These are phyloP conservation scores for Trapa bicornis DNA, from an alignment of 345 rosid genomes.

Conservation along the genomic window DNA sequence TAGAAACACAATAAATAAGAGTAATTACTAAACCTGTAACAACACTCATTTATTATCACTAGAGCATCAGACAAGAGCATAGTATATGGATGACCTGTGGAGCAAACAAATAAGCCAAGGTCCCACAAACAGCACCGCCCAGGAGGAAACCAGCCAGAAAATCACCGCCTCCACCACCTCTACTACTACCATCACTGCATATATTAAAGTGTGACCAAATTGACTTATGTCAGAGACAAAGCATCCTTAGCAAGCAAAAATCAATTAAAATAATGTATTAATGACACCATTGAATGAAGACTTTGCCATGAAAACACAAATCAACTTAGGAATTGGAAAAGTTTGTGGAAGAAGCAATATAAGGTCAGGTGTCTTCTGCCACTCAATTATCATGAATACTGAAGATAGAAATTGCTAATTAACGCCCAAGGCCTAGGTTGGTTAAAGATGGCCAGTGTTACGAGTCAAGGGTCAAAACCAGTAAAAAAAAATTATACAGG, in stretches of 20 bases:
- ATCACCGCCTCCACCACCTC: slow-evolving; percentile 56
- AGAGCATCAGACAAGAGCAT: background rate
- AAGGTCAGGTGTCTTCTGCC: background rate
- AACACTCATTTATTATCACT: background rate
- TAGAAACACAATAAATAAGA: background rate
- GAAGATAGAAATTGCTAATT: background rate
- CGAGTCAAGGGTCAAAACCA: background rate
- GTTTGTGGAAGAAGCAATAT: background rate
- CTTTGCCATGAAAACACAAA: background rate
- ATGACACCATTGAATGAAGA: background rate
- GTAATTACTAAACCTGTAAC: background rate
- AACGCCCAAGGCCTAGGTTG: background rate
- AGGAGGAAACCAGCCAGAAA: slow-evolving; percentile 79
- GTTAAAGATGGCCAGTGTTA: background rate
- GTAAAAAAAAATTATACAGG: background rate
- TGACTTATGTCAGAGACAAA: background rate
- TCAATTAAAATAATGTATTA: background rate
- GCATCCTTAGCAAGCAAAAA: background rate
- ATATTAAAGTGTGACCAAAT: slow-evolving; percentile 3
- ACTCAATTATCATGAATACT: background rate
- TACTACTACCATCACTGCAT: slow-evolving; percentile 39
- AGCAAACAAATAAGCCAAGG: slow-evolving; percentile 65
- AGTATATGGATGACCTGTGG: slow-evolving; percentile 47
- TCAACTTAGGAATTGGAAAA: background rate
- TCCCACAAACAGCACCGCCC: slow-evolving; percentile 83